These are phyloP conservation scores for Lactifluus volemus DNA, from an alignment of 768 basidiomycete species.

Conservation along the genomic window DNA sequence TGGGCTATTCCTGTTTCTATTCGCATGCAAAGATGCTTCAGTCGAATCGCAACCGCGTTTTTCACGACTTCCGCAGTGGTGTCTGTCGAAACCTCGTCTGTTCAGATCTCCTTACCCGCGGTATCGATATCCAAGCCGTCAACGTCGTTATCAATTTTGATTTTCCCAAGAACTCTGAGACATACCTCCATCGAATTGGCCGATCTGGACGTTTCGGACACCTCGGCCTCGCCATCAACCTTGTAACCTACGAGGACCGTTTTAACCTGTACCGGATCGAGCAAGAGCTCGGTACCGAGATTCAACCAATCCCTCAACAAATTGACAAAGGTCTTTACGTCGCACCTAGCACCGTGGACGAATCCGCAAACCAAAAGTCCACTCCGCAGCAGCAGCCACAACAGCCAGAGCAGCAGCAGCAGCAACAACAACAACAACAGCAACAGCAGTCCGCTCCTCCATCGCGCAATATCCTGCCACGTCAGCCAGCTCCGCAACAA, in stretches of 20 bases:
- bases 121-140: constrained; percentile 99
- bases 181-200: constrained; percentile 97
- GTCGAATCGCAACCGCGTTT: constrained; percentile 96
- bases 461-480: constrained; percentile 14
- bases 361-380: constrained; percentile 36
- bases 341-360: constrained; percentile 50
- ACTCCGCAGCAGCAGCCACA: constrained; percentile 29
- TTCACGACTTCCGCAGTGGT: constrained; percentile 99
- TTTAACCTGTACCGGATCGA: constrained; percentile 98
- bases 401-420: constrained; percentile 21
- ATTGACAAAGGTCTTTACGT: constrained; percentile 95
- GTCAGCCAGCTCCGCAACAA: constrained; percentile 20
- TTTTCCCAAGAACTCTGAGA: constrained; percentile 98
- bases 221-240: constrained; percentile 92
- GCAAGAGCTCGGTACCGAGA: constrained; percentile 97
- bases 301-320: constrained; percentile 83
- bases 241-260: constrained; percentile 95
- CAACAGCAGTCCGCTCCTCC: constrained; percentile 19
- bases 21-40: constrained; percentile 99
- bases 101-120: constrained; percentile 93
- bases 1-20: constrained; percentile 99
- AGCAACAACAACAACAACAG: constrained; percentile 26
- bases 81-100: constrained; percentile 99
- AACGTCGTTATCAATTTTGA: constrained; percentile 99
- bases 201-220: constrained; percentile 97